Evolutionary conservation across 495 filamentous ascomycete genomes (phyloP).

Genomic region (Talaromyces thailandensis): DNA sequence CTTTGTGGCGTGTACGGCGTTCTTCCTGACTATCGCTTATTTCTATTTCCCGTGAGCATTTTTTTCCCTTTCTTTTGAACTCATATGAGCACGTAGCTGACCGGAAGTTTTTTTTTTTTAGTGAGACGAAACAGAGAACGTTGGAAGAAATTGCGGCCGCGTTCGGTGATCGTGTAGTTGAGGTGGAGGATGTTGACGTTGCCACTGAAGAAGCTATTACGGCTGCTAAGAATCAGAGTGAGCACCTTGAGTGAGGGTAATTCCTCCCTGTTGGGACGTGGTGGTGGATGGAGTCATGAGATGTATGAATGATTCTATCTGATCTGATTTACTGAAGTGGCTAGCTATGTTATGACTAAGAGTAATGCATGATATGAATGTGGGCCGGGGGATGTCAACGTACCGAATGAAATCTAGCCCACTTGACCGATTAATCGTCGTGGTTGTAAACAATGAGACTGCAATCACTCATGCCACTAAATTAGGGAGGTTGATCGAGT

Average conservation of each 20-base stretch:
- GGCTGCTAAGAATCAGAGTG: slow-evolving; percentile 15
- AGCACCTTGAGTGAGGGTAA: slow-evolving; percentile 16
- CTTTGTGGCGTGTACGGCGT: slow-evolving; percentile 40
- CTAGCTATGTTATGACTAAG: neutral
- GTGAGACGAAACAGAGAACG: slow-evolving; percentile 47
- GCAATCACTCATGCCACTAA: neutral
- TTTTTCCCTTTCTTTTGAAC: neutral
- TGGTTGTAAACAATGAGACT: neutral
- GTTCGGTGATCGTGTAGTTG: slow-evolving; percentile 46
- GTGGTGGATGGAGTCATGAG: too few relatives aligned
- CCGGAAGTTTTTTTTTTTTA: slow-evolving; percentile 1
- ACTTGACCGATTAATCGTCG: neutral
- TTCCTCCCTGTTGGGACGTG: neutral
- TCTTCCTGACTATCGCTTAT: slow-evolving; percentile 44
- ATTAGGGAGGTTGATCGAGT: neutral
- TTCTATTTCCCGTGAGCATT: slow-evolving; percentile 43
- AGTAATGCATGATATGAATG: neutral
- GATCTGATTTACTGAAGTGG: neutral
- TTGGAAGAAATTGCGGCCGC: slow-evolving; percentile 50
- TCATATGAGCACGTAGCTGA: neutral
- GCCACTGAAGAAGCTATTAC: slow-evolving; percentile 5
- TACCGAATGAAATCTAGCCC: neutral
- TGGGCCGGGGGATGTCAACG: neutral
- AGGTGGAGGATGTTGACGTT: slow-evolving; percentile 20
- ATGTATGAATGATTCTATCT: neutral